Conservation (phyloP, 352 stramenopile genomes). For the Globisporangium nodosum region DNA sequence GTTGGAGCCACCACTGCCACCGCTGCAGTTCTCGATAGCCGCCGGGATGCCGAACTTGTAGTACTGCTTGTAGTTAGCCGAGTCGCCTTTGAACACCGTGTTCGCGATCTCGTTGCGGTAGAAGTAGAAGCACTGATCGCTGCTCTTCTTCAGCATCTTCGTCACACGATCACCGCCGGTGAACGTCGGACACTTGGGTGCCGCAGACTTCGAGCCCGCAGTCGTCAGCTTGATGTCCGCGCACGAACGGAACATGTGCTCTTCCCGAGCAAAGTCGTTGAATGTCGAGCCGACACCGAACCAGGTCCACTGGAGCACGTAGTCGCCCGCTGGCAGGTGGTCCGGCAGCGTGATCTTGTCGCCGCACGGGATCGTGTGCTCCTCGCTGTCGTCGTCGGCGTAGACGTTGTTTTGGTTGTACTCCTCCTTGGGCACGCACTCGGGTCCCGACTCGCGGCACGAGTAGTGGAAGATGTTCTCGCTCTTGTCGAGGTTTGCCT, state of each 20-base stretch:
- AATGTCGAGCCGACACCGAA: conserved; percentile 39
- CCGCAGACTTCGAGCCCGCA: conserved; percentile 10
- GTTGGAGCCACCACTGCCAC: conserved; percentile 1
- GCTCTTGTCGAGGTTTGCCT: conserved; percentile 38
- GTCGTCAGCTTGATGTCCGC: conserved; percentile 46
- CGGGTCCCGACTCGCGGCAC: conserved; percentile 40
- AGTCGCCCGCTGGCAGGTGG: conserved; percentile 38
- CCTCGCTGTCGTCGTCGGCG: conserved; percentile 20
- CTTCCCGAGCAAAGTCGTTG: conserved; percentile 38
- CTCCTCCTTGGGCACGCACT: conserved; percentile 20
- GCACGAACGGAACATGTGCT: conserved; percentile 40
- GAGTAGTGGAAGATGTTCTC: conserved; percentile 41
- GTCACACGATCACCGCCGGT: conserved; percentile 49
- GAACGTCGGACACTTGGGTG: conserved; percentile 36
- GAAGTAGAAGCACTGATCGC: conserved; percentile 55
- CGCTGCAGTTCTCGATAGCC: conserved; percentile 36
- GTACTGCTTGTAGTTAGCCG: conserved; percentile 23
- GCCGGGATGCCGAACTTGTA: conserved; percentile 48
- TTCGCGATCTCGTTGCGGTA: conserved; percentile 38
- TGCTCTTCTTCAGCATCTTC: conserved; percentile 27
- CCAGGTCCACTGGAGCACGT: conserved; percentile 57
- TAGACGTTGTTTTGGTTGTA: conserved; percentile 9
- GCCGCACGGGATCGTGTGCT: conserved; percentile 34
- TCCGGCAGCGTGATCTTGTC: conserved; percentile 43
- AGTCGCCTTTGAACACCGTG: conserved; percentile 30